Evolutionary conservation across 2,329 filamentous ascomycete species (phyloP), one percentile per base, ranked within the genome.

Genomic region (Monilinia aucupariae): DNA sequence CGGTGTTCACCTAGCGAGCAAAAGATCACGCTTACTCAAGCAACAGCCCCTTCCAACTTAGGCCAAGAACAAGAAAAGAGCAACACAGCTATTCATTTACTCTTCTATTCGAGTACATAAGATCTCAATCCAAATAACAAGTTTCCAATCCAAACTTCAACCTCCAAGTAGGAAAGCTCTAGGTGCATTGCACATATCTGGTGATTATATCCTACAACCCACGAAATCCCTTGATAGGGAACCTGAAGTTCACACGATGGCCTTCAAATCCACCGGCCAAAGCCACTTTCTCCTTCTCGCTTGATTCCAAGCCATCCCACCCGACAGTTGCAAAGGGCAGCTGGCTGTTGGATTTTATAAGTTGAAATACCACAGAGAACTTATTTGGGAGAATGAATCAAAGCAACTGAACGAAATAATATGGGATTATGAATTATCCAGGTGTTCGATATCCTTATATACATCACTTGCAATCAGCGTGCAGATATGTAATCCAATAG

Each of bases 301-400:
- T 62, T 13, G 45, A 32, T 3, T 62, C 51, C 22, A 62, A 25
- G 4, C 34, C 27, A 49, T 58, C 43, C 52, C 51, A 56, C 32
- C 43, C 60, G 2, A 62, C 20, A 20, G 60, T 43, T 2, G 60
- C 51, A n/a, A n/a, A n/a, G n/a, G n/a, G n/a, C n/a, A n/a, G n/a
- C n/a, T n/a, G n/a, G n/a, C n/a, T n/a, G n/a, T n/a, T n/a, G n/a
- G n/a, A n/a, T n/a, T n/a, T 55, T 51, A 3, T 62, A 13, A 20
- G 27, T 20, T 17, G 50, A 55, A 25, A 62, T 22, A 22, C 59
- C 59, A 2, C 50, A 61, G 1, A 71, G 67, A 15, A 66, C 66
- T n/a, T n/a, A n/a, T n/a, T n/a, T n/a, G n/a, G n/a, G n/a, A n/a
- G n/a, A n/a, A n/a, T n/a, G n/a, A n/a, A n/a, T n/a, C n/a, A n/a